Base-by-base conservation (phyloP, 345 rosid genomes). In the Gossypium stocksii region DNA sequence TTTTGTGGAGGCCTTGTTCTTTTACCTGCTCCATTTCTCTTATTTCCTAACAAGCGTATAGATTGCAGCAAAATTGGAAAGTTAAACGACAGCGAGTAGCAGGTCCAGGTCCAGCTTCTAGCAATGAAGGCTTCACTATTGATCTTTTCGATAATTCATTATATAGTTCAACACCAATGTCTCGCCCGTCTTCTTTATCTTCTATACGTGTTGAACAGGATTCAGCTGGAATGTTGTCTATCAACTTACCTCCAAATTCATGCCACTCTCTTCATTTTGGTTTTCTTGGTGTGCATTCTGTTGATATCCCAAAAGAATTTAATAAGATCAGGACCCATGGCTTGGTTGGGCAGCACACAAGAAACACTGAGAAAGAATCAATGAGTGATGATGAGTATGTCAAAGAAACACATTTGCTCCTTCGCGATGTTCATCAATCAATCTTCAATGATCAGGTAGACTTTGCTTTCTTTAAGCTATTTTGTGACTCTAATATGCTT, bases 21-120 rank as follows among this genome's bases (percentile, higher is more conserved):
- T 46, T 63, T 76, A 66, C 77, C 58, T 54, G 58, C 62, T 29
- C 27, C 11, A 2, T 58, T 41, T 57, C 29, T 19, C 14, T 11
- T 23, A 38, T 77, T 72, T 46, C 7, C 78, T 83, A 82, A 82
- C 74, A 73, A 72, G 79, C 83, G 66, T 56, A 85, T 85, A 92
- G 99, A 82, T 90, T 95, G 92, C 99, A 95, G 98, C 93, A 86
- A 85, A 94, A 92, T 81, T 94, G 99, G 98, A 94, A 94, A 87
- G 86, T 94, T 75, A 92, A 95, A 80, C 87, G 97, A 79, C 98
- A 86, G 84, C 95, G 98, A 17, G 64, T 89, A 76, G 89, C 89
- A 73, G 81, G 89, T 75, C 74, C 84, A 76, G 80, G 90, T 74
- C 75, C 83, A 76, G 80, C 83, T 65, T 79, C 93, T 56, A 81